Percentiles rank a stretch among this genome's conserved stretches.
Conservation (phyloP, 1,139 yeast genomes). For the Entelexis sorbosivorans region DNA sequence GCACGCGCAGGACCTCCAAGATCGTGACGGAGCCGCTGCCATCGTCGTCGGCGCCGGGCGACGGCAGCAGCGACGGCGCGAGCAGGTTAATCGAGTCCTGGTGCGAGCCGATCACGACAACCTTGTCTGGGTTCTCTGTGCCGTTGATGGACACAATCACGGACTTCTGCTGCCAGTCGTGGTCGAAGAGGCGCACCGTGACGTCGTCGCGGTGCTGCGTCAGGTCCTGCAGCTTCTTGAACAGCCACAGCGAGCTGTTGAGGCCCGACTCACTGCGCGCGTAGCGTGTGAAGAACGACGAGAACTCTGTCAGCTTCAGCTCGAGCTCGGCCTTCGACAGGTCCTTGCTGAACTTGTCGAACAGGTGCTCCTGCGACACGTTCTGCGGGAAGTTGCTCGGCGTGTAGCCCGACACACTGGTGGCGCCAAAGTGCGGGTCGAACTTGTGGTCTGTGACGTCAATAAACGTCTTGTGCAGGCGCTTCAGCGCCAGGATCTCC, state of each 20-base stretch:
- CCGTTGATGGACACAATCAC: slow-evolving; percentile 37
- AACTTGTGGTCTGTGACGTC: slow-evolving; percentile 48
- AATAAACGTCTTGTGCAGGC: slow-evolving; percentile 49
- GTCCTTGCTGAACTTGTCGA: slow-evolving; percentile 35
- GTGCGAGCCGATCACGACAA: slow-evolving; percentile 78
- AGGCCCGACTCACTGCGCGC: slow-evolving; percentile 63
- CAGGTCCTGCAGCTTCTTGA: slow-evolving; percentile 39
- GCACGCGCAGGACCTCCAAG: slow-evolving; percentile 60
- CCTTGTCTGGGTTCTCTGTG: slow-evolving; percentile 31
- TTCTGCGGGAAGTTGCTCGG: slow-evolving; percentile 40
- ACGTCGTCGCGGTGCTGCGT: slow-evolving; percentile 28
- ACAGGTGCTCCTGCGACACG: slow-evolving; percentile 34
- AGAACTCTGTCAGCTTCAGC: slow-evolving; percentile 47
- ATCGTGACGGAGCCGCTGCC: slow-evolving; percentile 80
- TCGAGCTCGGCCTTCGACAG: slow-evolving; percentile 42
- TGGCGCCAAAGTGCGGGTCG: background rate
- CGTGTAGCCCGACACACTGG: background rate
- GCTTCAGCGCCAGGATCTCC: slow-evolving; percentile 45
- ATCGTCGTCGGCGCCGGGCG: slow-evolving; percentile 96
- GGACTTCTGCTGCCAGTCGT: slow-evolving; percentile 51
- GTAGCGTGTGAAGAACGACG: slow-evolving; percentile 70
- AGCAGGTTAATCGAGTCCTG: slow-evolving; percentile 73
- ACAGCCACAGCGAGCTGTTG: slow-evolving; percentile 65
- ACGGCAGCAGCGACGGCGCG: slow-evolving; percentile 55
- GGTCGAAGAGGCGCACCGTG: slow-evolving; percentile 37